phyloP scores from a whole-genome alignment of 306 rosid genomes.

The Fagus crenata region DNA sequence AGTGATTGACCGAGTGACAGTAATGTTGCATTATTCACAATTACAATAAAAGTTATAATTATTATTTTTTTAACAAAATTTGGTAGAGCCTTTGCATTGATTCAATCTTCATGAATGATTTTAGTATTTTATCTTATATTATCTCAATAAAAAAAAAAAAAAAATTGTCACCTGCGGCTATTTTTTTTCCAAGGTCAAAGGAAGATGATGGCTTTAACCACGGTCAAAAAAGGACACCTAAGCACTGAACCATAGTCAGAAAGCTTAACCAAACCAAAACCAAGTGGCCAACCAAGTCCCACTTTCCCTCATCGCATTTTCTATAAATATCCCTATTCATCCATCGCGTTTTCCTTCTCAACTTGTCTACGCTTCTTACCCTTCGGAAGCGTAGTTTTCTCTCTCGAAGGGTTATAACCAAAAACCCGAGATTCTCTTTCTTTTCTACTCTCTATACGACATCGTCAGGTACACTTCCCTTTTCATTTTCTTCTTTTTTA shows the following conservation, averaged over 20 bases:
- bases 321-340: constrained; percentile 33
- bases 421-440: not conserved
- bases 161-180: too few species aligned
- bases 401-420: not conserved
- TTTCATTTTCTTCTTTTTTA: not conserved
- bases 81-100: too few species aligned
- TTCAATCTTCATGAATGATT: too few species aligned
- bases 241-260: not conserved
- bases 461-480: constrained; percentile 27
- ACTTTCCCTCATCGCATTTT: not conserved
- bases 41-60: too few species aligned
- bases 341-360: too few species aligned
- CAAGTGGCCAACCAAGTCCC: not conserved
- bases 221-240: not conserved
- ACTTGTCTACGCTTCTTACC: constrained; percentile 44
- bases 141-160: too few species aligned
- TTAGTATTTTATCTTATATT: too few species aligned
- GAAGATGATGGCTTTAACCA: constrained; percentile 12
- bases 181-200: not conserved
- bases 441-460: not conserved
- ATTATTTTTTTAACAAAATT: too few species aligned
- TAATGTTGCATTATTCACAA: too few species aligned
- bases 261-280: not conserved
- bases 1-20: too few species aligned
- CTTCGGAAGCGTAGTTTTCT: constrained; percentile 49